Evolutionary conservation across 2,329 filamentous ascomycete species (phyloP), one percentile per base, ranked within the genome.

Genomic region (Fusarium palustre): DNA sequence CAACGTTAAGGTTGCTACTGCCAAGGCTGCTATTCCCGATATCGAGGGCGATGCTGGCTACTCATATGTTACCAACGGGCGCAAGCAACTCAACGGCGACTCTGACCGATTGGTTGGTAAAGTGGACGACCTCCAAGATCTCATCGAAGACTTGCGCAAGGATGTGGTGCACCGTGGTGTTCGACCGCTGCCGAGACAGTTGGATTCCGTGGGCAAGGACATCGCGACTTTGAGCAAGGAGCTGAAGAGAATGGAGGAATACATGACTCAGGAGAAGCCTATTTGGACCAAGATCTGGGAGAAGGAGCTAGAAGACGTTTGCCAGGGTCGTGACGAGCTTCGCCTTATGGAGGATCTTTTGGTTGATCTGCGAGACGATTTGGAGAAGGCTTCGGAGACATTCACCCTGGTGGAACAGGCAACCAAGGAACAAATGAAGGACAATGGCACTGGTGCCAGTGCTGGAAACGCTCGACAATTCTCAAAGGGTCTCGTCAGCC

Each of bases 261-360:
- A 92, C 83, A 88, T 99, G 82, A 91, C 90, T 74, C 88, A 89
- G 47, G 96, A 99, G 86, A 97, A 97, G 80, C 96, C 96, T 0
- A 85, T 97, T 60, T 99, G 96, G 95, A 97, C 94, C 56, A 97
- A 97, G 87, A 97, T 98, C 69, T 99, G 96, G 96, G 95, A 98
- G 86, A 94, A 97, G 81, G 94, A 98, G 79, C 85, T 99, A 46
- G 93, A 98, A 79, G 91, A 95, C 54, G 95, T 99, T 4, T 98
- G 96, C 81, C 94, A 97, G 78, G 96, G 97, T 76, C 90, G 94
- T 71, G 95, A 98, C 76, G 90, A 97, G 79, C 88, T 99, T 72
- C 96, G 94, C 50, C 92, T 98, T 85, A 95, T 97, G 84, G 96
- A 99, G 82, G 96, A 98, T 74, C 87, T 99, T 67, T 91, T 95